Percentiles rank a stretch among this genome's conserved stretches.
Evolutionary conservation across 2,329 filamentous ascomycete genomes (phyloP).

Genomic region (Didymella arachidicola): DNA sequence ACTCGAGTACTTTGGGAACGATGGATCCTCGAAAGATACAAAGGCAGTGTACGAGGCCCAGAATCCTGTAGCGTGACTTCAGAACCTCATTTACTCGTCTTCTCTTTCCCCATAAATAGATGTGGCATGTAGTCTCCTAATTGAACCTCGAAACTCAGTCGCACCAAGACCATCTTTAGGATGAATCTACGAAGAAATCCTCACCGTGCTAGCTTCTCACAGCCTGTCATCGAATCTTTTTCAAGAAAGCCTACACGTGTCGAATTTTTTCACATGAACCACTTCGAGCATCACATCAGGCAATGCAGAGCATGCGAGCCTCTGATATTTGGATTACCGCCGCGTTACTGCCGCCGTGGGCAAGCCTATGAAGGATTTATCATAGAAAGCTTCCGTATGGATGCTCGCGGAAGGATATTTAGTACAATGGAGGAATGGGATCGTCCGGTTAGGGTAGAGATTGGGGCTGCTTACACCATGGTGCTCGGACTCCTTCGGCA

Average conservation of each 20-base stretch:
- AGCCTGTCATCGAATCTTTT: conserved; percentile 7
- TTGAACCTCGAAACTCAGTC: too few species aligned
- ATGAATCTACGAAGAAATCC: not conserved
- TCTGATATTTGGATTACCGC: not conserved
- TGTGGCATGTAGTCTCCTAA: too few species aligned
- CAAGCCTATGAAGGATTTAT: not conserved
- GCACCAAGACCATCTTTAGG: not conserved
- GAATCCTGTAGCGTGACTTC: not conserved
- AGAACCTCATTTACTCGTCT: not conserved
- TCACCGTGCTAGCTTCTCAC: conserved; percentile 3
- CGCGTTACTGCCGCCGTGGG: conserved; percentile 4
- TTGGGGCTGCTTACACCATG: not conserved
- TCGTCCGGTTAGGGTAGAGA: not conserved
- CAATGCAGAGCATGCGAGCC: conserved; percentile 5
- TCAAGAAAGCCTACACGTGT: conserved; percentile 9
- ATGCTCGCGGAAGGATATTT: not conserved
- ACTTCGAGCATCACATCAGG: conserved; percentile 9
- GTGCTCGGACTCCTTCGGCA: not conserved
- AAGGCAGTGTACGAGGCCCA: not conserved
- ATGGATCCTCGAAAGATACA: not conserved
- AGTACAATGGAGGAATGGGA: not conserved
- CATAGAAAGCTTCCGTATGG: conserved; percentile 2
- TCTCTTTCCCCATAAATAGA: too few species aligned
- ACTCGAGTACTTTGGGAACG: conserved; percentile 1
- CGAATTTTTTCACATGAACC: conserved; percentile 13